Evolutionary conservation across 2,329 filamentous ascomycete species (phyloP), one percentile per base, ranked within the genome.

Genomic region (Hansfordia pulvinata): DNA sequence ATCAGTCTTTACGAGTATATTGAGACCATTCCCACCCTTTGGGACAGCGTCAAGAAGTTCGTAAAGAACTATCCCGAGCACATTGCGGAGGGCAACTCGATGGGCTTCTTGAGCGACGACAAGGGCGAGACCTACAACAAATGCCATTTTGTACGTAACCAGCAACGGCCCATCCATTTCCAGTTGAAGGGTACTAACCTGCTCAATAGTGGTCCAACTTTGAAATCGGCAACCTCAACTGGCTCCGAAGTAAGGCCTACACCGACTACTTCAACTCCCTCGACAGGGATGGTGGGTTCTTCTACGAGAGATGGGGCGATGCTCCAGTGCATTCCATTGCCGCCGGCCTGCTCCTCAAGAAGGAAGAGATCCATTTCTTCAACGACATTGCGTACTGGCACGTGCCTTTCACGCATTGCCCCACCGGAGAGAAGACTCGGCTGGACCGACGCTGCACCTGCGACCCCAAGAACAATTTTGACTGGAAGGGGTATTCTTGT

Each of bases 401-500:
- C 50, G 81, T 94, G 14, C 90, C 90, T 13, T 98, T 98, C 52
- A 96, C 86, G 4, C 90, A 98, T 56, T 98, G 90, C 55, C 90
- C 90, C 3, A 93, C 85, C 1, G 81, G 79, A 29, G 84, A 96
- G 56, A 69, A 93, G 57, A 73, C 69, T 28, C 74, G 86, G 37
- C 54, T 86, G 29, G 78, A 93, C 39, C 72, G 88, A 39, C 86
- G 82, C 50, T 98, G 90, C 55, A 79, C 86, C 54, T 98, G 90
- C 60, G 85, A 98, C 47, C 88, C 90, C 6, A 76, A 78, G 46
- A 82, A 96, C 33, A 98, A 98, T 62, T 98, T 98, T 64, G 90
- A 98, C 57, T 98, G 92, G 92, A 94, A 93, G 56, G 81, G 82
- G 27, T 96, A 94, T 53, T 93, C 84, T 51, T 96, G 86, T 92